These are phyloP conservation scores for Penicillium sp. DNA, from an alignment of 2,329 filamentous ascomycete species.

Conservation along the genomic window DNA sequence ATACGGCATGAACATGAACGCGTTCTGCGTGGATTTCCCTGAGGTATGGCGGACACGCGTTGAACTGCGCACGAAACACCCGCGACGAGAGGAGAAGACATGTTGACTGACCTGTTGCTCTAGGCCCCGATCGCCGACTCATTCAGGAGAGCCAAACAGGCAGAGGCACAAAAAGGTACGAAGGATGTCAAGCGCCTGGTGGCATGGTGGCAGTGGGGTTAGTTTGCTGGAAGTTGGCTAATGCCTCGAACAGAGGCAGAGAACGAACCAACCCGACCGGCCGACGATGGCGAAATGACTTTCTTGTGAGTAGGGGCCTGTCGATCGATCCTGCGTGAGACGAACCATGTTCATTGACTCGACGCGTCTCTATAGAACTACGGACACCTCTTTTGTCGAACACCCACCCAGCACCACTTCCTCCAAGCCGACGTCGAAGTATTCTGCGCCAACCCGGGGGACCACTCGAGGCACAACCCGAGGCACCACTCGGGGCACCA, in stretches of 20 bases:
- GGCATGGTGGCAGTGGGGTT: too few species aligned
- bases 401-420: constrained; percentile 61
- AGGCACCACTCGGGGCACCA: constrained; percentile 26
- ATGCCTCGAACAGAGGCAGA: constrained; percentile 34
- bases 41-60: constrained; percentile 59
- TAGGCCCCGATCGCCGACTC: constrained; percentile 81
- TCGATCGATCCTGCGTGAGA: not conserved
- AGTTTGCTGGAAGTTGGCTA: constrained; percentile 2
- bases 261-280: constrained; percentile 31
- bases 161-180: constrained; percentile 52
- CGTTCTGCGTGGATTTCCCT: constrained; percentile 95
- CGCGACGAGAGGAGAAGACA: too few species aligned
- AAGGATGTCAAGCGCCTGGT: not conserved
- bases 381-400: constrained; percentile 86
- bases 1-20: constrained; percentile 98
- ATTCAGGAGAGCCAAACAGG: constrained; percentile 65
- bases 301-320: constrained; percentile 63
- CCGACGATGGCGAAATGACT: constrained; percentile 67
- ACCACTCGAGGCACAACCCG: constrained; percentile 29
- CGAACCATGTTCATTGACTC: not conserved
- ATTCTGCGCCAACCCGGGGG: constrained; percentile 22
- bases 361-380: constrained; percentile 63
- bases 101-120: not conserved
- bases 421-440: constrained; percentile 45
- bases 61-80: not conserved